Evolutionary conservation across 306 rosid species (phyloP), one percentile per base, ranked within the genome.

Genomic region (Malus asiatica): DNA sequence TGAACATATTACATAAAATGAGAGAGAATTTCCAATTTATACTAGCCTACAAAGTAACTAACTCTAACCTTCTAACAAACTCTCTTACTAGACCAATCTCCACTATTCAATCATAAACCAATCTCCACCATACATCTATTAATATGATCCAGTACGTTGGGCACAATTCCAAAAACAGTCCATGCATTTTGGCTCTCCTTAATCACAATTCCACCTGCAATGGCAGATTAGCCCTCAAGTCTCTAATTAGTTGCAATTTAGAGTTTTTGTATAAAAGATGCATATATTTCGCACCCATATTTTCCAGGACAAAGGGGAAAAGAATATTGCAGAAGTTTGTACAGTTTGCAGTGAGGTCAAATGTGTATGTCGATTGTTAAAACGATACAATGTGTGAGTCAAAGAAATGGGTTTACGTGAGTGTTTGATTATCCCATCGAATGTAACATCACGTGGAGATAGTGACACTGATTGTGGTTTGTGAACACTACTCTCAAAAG

Each of bases 361-460:
- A 32, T 32, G 4, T 32, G 33, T 32, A 32, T 4, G 33, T 32
- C 33, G 5, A 30, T 30, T 3, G 5, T 4, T 23, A 23, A 32
- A 32, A 32, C 33, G 33, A 32, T 32, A 32, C 33, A 32, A 0
- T 32, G 33, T 32, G 5, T 32, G 33, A 32, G 33, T 32, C 33
- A 32, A 40, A 74, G 29, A 76, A 59, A 71, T 76, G 82, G 76
- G 82, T 64, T 83, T 78, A 69, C 53, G 63, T 63, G 72, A 79
- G 71, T 33, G 78, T 19, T 67, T 67, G 33, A 32, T 32, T 32
- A 32, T 32, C 33, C 33, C 72, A 76, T 77, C 73, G 51, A 66
- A 45, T 16, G 84, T 53, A 18, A 70, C 74, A 65, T 82, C 86
- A 79, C 84, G 83, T 75, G 76, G 30, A 61, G 52, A 66, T 44